Evolutionary conservation across 176 grass and related monocot genomes (phyloP).

Genomic region (Oryza nivara): DNA sequence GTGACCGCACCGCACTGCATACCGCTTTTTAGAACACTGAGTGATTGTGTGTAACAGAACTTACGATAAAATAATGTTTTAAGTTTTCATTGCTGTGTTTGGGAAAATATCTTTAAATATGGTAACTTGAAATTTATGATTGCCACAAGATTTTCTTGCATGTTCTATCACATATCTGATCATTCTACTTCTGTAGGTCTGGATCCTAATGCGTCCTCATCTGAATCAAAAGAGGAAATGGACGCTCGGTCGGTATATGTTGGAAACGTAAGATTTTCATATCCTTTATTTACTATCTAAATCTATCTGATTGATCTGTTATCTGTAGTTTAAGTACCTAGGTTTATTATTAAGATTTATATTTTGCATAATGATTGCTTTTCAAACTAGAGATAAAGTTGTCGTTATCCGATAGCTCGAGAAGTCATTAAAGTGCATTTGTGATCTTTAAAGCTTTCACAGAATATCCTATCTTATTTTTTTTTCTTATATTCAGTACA

Average conservation of each 20-base stretch:
- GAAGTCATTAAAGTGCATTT: not conserved
- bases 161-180: not conserved
- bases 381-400: not conserved
- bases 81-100: not conserved
- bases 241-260: slow-evolving; percentile 70
- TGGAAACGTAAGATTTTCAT: slow-evolving; percentile 65
- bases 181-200: slow-evolving; percentile 29
- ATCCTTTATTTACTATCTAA: slow-evolving; percentile 10
- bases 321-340: not conserved
- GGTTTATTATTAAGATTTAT: not conserved
- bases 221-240: slow-evolving; percentile 70
- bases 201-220: slow-evolving; percentile 56
- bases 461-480: not conserved
- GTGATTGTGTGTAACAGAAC: too few relatives aligned
- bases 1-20: too few relatives aligned
- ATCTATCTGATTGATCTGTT: not conserved
- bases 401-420: slow-evolving; percentile 5
- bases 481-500: not conserved
- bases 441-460: not conserved
- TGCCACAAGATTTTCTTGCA: not conserved
- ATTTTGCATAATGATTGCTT: not conserved
- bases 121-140: not conserved
- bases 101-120: not conserved
- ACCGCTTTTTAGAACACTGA: too few relatives aligned
- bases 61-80: not conserved